Conservation (phyloP, 2,329 filamentous ascomycete species). For the Xylariaceae sp. region DNA sequence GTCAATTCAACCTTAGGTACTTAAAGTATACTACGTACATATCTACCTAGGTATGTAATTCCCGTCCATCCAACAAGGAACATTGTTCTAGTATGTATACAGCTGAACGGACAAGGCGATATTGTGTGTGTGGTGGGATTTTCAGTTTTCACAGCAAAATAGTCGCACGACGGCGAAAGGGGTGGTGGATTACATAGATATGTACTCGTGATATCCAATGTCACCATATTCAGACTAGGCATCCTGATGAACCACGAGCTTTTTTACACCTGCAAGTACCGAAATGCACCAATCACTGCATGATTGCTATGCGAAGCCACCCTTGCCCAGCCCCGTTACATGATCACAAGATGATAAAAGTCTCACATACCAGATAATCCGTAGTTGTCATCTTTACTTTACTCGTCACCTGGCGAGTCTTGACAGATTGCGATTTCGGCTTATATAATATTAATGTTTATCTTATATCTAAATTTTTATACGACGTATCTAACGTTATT, state of each 20-base stretch:
- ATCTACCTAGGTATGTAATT: no score
- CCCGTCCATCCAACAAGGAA: background rate
- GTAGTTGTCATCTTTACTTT: no score
- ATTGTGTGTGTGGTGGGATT: no score
- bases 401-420: constrained; percentile 2
- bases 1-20: background rate
- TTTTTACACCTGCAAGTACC: background rate
- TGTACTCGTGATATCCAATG: background rate
- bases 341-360: constrained; percentile 27
- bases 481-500: no score
- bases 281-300: background rate
- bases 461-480: no score
- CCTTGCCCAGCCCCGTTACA: background rate
- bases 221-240: background rate
- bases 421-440: background rate
- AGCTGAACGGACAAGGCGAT: no score
- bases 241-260: background rate
- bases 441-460: no score
- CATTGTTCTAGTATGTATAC: background rate
- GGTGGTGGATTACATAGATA: no score
- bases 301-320: background rate
- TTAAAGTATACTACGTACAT: no score
- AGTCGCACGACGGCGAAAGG: no score
- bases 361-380: no score
- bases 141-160: no score